Conservation (phyloP, 2,329 filamentous ascomycete species). For the Claviceps sp. region DNA sequence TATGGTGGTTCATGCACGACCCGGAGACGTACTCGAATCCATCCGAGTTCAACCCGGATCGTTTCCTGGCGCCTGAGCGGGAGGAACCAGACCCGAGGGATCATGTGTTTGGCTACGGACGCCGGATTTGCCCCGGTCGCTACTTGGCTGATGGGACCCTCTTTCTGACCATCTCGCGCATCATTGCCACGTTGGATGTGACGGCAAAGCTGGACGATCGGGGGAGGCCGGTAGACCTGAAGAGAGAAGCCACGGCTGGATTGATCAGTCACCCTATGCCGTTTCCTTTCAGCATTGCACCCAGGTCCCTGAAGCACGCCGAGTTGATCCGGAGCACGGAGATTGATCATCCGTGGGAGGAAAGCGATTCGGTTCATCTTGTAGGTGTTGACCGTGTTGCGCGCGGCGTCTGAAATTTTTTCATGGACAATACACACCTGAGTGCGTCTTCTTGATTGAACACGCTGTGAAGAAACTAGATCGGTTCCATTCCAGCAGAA, state of each 20-base stretch:
- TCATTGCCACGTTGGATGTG: conserved; percentile 32
- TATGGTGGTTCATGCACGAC: conserved; percentile 44
- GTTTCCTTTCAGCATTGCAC: not conserved
- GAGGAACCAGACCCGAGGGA: conserved; percentile 15
- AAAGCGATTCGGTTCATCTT: conserved; percentile 4
- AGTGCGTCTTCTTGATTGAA: too few relatives aligned
- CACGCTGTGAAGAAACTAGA: too few relatives aligned
- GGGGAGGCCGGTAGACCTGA: conserved; percentile 20
- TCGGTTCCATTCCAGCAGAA: too few relatives aligned
- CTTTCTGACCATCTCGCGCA: conserved; percentile 24
- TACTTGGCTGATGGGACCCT: conserved; percentile 18
- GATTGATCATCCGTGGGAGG: conserved; percentile 5
- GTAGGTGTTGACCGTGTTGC: not conserved
- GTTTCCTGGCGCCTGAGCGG: conserved; percentile 15
- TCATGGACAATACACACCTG: too few relatives aligned
- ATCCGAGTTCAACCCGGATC: conserved; percentile 18
- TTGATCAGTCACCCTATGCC: not conserved
- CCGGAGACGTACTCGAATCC: conserved; percentile 46
- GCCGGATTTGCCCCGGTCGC: conserved; percentile 21
- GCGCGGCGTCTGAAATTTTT: not conserved
- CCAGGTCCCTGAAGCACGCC: conserved; percentile 4
- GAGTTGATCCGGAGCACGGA: conserved; percentile 4
- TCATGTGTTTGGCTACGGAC: conserved; percentile 22
- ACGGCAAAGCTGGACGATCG: conserved; percentile 13
- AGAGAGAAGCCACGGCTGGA: conserved; percentile 2